These are phyloP conservation scores for Sporothrix brunneoviolacea DNA, from an alignment of 2,329 filamentous ascomycete species.

Conservation along the genomic window DNA sequence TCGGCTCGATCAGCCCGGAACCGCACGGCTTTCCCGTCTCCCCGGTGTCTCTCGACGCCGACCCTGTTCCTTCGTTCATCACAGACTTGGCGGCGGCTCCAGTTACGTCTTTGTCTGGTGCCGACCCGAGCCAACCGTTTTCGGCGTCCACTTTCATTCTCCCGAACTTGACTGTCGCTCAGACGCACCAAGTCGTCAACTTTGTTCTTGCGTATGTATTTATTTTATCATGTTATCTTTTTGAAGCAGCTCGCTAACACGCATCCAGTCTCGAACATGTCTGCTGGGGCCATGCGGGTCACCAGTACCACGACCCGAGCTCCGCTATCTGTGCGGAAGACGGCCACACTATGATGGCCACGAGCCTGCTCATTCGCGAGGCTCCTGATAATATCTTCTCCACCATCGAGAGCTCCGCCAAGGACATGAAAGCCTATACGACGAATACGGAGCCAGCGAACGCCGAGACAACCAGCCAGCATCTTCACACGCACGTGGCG, in stretches of 20 bases:
- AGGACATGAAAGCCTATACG: slow-evolving; percentile 15
- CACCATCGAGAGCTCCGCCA: slow-evolving; percentile 10
- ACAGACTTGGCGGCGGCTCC: slow-evolving; percentile 7
- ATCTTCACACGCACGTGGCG: slow-evolving; percentile 6
- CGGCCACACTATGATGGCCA: slow-evolving; percentile 40
- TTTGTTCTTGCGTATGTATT: slow-evolving; percentile 45
- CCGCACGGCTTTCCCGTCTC: background rate
- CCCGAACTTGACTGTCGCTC: slow-evolving; percentile 28
- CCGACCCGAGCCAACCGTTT: too few relatives aligned
- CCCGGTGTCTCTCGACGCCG: slow-evolving; percentile 5
- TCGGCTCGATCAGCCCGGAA: too few relatives aligned
- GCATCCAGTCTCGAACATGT: slow-evolving; percentile 43
- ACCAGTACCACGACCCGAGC: slow-evolving; percentile 22
- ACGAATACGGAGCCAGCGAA: slow-evolving; percentile 10
- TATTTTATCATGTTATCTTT: background rate
- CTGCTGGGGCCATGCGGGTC: slow-evolving; percentile 44
- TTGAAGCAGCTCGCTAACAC: slow-evolving; percentile 3
- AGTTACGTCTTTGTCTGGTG: too few relatives aligned
- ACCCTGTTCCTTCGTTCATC: slow-evolving; percentile 6
- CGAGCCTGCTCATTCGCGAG: slow-evolving; percentile 34
- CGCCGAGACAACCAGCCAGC: background rate
- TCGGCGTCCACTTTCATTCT: slow-evolving; percentile 9
- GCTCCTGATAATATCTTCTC: slow-evolving; percentile 31
- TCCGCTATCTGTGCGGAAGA: slow-evolving; percentile 19
- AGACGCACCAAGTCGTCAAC: slow-evolving; percentile 44